Conservation (phyloP, 2,329 filamentous ascomycete species). For the Diaporthe caulivora region DNA sequence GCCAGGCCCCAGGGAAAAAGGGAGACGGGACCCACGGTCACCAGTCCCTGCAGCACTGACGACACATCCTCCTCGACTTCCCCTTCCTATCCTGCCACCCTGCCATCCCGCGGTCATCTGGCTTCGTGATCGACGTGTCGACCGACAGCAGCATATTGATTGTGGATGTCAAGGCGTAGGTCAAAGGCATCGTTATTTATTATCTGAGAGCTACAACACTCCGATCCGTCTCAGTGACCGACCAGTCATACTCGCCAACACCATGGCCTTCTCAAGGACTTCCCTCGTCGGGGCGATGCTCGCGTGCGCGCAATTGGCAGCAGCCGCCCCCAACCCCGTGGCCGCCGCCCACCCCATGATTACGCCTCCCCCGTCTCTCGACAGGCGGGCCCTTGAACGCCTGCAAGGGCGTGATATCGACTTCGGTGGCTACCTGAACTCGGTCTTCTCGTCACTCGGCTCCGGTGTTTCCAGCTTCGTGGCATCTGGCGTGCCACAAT, state of each 20-base stretch:
- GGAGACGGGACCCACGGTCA: conserved; percentile 11
- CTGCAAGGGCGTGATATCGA: conserved; percentile 43
- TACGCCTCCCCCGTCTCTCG: conserved; percentile 44
- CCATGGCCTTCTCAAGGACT: conserved; percentile 25
- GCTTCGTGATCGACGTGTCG: neutral
- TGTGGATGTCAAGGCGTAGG: neutral
- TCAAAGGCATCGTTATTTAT: neutral
- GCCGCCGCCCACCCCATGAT: conserved; percentile 44
- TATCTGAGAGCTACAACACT: neutral
- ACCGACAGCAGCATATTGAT: neutral
- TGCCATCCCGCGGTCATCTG: neutral
- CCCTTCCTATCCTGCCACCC: too few species aligned
- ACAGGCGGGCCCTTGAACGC: conserved; percentile 51
- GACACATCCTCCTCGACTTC: neutral
- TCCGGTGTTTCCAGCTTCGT: conserved; percentile 71
- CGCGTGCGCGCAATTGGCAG: conserved; percentile 39
- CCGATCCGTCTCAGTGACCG: neutral
- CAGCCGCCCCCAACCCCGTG: conserved; percentile 35
- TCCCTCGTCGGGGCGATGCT: conserved; percentile 34
- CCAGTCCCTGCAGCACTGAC: neutral
- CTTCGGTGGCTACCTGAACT: conserved; percentile 63
- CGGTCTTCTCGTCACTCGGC: conserved; percentile 64
- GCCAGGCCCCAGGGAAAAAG: conserved; percentile 23
- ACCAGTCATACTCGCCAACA: conserved; percentile 1
- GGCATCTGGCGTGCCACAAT: conserved; percentile 74